These are phyloP conservation scores for Orychophragmus violaceus DNA, from an alignment of 345 rosid species.

Conservation along the genomic window DNA sequence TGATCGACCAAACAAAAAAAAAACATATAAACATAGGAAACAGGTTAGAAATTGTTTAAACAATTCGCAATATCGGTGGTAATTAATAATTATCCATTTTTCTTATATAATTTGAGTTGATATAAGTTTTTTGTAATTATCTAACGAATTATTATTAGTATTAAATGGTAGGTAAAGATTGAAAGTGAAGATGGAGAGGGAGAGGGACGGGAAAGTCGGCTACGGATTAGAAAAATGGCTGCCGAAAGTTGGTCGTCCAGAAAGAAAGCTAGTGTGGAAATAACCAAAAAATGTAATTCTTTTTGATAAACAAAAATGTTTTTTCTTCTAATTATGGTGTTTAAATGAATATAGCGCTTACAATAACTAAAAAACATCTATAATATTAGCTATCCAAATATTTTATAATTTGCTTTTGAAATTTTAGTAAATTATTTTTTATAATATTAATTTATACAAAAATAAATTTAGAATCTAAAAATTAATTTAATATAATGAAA, in stretches of 20 bases:
- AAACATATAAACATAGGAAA: neutral
- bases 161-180: slow-evolving; percentile 18
- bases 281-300: neutral
- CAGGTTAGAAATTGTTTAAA: neutral
- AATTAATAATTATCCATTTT: neutral
- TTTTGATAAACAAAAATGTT: neutral
- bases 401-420: too few species aligned
- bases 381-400: neutral
- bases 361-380: too few species aligned
- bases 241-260: slow-evolving; percentile 16
- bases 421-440: too few species aligned
- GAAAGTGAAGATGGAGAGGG: slow-evolving; percentile 7
- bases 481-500: too few species aligned
- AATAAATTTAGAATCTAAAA: too few species aligned
- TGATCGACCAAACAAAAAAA: neutral
- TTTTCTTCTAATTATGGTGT: neutral
- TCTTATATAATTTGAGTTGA: neutral
- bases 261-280: neutral
- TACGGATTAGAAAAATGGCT: slow-evolving; percentile 11
- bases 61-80: neutral
- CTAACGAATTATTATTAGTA: neutral
- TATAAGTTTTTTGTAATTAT: neutral
- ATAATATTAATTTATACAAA: too few species aligned
- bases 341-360: neutral
- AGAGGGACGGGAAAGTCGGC: slow-evolving; percentile 22